These are phyloP conservation scores for Gracilaria domingensis DNA, from an alignment of 23 red algal genomes.

Conservation along the genomic window DNA sequence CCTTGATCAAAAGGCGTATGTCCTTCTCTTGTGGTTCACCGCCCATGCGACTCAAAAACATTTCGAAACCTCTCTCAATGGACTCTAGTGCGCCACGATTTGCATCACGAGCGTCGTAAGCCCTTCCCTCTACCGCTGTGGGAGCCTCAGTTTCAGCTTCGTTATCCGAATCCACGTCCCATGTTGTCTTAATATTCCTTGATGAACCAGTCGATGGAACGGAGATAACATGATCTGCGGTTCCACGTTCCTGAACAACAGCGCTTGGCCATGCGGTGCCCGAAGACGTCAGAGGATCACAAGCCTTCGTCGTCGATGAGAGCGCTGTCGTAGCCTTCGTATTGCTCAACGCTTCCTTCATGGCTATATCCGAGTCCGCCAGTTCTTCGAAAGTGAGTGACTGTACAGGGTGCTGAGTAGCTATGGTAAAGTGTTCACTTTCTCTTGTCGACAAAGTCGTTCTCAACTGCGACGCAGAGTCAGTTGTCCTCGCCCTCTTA, in stretches of 20 bases:
- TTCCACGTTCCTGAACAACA: background rate
- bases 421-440: background rate
- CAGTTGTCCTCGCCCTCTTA: background rate
- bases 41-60: constrained; percentile 30
- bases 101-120: background rate
- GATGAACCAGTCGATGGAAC: background rate
- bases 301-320: too few species aligned
- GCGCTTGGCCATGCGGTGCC: background rate
- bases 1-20: background rate
- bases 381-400: constrained; percentile 2
- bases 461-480: background rate
- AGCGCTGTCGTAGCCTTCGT: too few species aligned
- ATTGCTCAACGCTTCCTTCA: background rate
- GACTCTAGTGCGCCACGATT: background rate
- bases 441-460: too few species aligned
- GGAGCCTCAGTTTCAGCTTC: background rate
- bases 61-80: constrained; percentile 35
- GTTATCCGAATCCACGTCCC: constrained; percentile 20
- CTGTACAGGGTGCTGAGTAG: background rate
- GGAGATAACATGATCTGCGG: background rate
- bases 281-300: background rate
- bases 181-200: background rate
- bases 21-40: constrained; percentile 26
- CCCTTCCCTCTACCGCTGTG: background rate
- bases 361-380: background rate